phyloP scores from a whole-genome alignment of 2,329 filamentous ascomycete species.

The Didymella segeticola region DNA sequence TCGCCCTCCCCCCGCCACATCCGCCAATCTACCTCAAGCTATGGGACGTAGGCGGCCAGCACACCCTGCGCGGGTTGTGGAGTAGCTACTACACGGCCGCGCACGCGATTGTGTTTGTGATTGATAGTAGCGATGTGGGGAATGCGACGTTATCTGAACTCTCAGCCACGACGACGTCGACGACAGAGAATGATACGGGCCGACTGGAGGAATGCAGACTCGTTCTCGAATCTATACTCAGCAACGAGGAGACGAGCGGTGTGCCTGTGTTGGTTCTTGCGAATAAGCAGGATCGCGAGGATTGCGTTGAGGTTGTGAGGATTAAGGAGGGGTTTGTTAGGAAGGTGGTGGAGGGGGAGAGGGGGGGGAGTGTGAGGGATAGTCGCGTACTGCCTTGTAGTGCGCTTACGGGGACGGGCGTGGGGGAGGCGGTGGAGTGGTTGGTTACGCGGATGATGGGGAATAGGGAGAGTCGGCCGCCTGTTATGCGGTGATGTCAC shows the following conservation, averaged over 20 bases:
- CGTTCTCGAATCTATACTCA: conserved; percentile 88
- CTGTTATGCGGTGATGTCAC: conserved; percentile 78
- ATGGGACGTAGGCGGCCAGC: conserved; percentile 97
- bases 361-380: conserved; percentile 84
- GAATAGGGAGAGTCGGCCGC: conserved; percentile 93
- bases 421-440: conserved; percentile 97
- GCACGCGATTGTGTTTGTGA: conserved; percentile 97
- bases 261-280: conserved; percentile 91
- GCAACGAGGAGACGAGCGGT: conserved; percentile 85
- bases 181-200: conserved; percentile 49
- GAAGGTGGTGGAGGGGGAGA: conserved; percentile 94
- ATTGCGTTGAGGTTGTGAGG: conserved; percentile 94
- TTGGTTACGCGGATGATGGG: conserved; percentile 88
- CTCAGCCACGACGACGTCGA: conserved; percentile 33
- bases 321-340: conserved; percentile 97
- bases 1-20: conserved; percentile 65
- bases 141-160: conserved; percentile 73
- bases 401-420: conserved; percentile 82
- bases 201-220: conserved; percentile 86
- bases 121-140: conserved; percentile 92
- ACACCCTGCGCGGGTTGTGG: conserved; percentile 88
- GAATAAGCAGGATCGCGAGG: conserved; percentile 97
- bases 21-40: conserved; percentile 97
- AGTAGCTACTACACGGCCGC: conserved; percentile 92
- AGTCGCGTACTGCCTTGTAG: conserved; percentile 89